Evolutionary conservation across 495 filamentous ascomycete genomes (phyloP), one percentile per base, ranked within the genome.

Genomic region (Corynascus novoguineensis): DNA sequence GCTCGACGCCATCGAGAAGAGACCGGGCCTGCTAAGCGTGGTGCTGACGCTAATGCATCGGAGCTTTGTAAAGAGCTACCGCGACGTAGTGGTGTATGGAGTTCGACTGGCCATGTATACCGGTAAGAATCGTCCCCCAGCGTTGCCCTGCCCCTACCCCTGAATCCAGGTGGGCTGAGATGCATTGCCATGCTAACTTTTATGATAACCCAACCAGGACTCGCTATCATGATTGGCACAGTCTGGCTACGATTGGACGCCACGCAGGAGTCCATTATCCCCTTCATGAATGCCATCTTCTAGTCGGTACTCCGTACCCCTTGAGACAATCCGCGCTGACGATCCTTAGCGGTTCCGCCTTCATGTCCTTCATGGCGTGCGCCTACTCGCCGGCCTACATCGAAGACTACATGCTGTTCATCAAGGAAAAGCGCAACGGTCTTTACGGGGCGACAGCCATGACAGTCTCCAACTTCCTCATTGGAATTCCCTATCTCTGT

Each of bases 311-410:
- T 0, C 31, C 21, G 14, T n/a, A 3, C 37, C 15, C 24, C 4
- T 40, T 46, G 31, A 11, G 29, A 24, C 25, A n/a, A 19, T 6
- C 14, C 15, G 14, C 22, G 35, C 53, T 58, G 53, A 42, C 28
- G 8, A 12, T 19, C 14, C 27, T 88, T 81, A 91, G 88, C 67
- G 87, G 89, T 15, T 83, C 79, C 0, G 89, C 88, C 0, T 93
- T 93, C 75, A 90, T 93, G 87, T 88, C 84, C 34, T 93, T 93
- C 78, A 93, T 93, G 89, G 89, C 89, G 1, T 86, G 89, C 0
- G 89, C 88, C 7, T 92, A 92, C 65, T 84, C 89, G 8, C 89
- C 89, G 0, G 78, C 86, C n/a, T 93, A 81, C 73, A 75, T 93
- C 11, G 89, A 93, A 71, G 89, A 93, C 65, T 82, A 83, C 42